Conservation (phyloP, 176 grass and related monocot species). For the Cymbopogon citratus region DNA sequence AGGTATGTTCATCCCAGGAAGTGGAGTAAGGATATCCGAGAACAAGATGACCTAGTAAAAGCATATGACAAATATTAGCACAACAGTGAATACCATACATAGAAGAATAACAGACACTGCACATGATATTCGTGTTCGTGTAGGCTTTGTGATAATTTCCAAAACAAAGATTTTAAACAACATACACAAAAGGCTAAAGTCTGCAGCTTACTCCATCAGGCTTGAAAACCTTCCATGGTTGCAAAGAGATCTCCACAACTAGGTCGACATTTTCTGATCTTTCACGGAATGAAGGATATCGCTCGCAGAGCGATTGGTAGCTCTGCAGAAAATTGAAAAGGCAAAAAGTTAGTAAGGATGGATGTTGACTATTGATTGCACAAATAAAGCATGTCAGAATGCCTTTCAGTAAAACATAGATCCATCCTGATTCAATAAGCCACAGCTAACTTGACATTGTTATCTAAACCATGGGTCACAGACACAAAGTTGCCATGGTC, state of each 20-base stretch:
- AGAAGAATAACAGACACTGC: background rate
- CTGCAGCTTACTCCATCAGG: slow-evolving; percentile 78
- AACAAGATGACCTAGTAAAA: slow-evolving; percentile 80
- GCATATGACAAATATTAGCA: background rate
- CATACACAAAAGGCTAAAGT: slow-evolving; percentile 25
- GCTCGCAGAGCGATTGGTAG: slow-evolving; percentile 79
- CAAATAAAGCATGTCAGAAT: background rate
- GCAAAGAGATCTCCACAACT: slow-evolving; percentile 96
- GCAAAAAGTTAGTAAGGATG: background rate
- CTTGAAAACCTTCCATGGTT: slow-evolving; percentile 97
- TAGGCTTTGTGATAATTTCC: slow-evolving; percentile 11
- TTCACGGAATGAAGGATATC: slow-evolving; percentile 90
- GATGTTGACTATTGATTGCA: background rate
- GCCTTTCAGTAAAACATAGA: background rate
- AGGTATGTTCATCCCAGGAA: slow-evolving; percentile 98
- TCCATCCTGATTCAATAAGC: background rate
- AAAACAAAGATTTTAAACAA: slow-evolving; percentile 19
- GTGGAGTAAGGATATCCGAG: slow-evolving; percentile 94
- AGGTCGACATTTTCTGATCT: slow-evolving; percentile 98
- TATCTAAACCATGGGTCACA: background rate
- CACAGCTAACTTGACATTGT: background rate
- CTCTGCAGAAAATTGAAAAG: slow-evolving; percentile 46
- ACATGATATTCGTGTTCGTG: background rate
- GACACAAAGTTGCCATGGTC: background rate
- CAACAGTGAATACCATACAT: background rate